phyloP scores from a whole-genome alignment of 176 grass and related monocot species.

The Carex parvula region DNA sequence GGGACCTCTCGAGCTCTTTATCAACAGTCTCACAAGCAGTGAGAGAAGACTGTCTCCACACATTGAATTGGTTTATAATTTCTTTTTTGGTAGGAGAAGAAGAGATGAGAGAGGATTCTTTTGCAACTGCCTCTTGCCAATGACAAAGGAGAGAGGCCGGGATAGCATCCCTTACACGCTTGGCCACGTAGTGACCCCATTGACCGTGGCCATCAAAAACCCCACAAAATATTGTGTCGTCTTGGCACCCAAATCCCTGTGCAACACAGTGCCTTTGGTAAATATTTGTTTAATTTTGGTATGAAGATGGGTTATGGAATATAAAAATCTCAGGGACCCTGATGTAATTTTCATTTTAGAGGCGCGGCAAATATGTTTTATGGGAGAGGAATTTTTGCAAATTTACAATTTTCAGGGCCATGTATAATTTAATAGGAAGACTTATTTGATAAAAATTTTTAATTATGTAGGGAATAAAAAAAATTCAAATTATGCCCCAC shows the following conservation, averaged over 20 bases:
- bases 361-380: not conserved
- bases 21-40: slow-evolving; percentile 55
- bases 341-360: slow-evolving; percentile 1
- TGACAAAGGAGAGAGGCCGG: slow-evolving; percentile 67
- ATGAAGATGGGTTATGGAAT: not conserved
- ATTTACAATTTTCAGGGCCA: not conserved
- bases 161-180: slow-evolving; percentile 54
- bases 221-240: slow-evolving; percentile 69
- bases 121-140: slow-evolving; percentile 67
- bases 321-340: slow-evolving; percentile 7
- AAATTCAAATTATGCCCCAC: not conserved
- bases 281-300: not conserved
- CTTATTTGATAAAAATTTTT: not conserved
- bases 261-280: not conserved
- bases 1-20: slow-evolving; percentile 51
- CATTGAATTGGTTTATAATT: slow-evolving; percentile 54
- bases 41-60: slow-evolving; percentile 62
- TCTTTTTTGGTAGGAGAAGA: slow-evolving; percentile 46
- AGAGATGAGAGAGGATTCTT: slow-evolving; percentile 24
- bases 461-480: not conserved
- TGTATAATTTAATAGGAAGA: not conserved
- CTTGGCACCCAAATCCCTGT: slow-evolving; percentile 80
- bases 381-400: not conserved
- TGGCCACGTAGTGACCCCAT: slow-evolving; percentile 96
- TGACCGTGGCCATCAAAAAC: slow-evolving; percentile 89